A percentile compares a stretch with the other conserved stretches of the same genome.
phyloP scores from a whole-genome alignment of 257 asterid species.

The Ligustrum vulgare region DNA sequence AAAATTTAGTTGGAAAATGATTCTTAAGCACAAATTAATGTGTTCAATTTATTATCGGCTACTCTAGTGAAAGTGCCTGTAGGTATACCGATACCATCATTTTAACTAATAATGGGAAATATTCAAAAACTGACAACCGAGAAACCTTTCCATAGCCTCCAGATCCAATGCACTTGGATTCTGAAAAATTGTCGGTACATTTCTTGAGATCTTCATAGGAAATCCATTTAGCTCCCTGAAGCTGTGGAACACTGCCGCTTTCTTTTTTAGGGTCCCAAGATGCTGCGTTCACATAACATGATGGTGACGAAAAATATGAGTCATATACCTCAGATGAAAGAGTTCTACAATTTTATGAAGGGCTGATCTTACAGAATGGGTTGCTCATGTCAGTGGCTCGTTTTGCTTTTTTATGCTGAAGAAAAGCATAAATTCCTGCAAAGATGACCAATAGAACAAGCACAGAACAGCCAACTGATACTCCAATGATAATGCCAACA shows the following conservation, averaged over 20 bases:
- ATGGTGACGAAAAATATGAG: constrained; percentile 5
- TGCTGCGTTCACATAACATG: constrained; percentile 47
- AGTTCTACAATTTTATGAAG: constrained; percentile 13
- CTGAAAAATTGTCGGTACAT: constrained; percentile 67
- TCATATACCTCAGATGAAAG: background rate
- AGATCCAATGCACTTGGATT: constrained; percentile 66
- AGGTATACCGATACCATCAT: background rate
- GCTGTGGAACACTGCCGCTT: constrained; percentile 76
- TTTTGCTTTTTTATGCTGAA: constrained; percentile 49
- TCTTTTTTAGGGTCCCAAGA: constrained; percentile 67
- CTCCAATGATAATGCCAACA: constrained; percentile 63
- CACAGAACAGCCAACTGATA: constrained; percentile 51
- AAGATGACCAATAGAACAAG: constrained; percentile 45
- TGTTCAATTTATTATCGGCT: background rate
- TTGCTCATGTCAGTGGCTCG: constrained; percentile 45
- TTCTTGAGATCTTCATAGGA: constrained; percentile 73
- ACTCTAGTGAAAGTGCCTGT: background rate
- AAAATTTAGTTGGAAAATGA: background rate
- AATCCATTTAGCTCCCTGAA: constrained; percentile 82
- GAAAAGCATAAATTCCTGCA: constrained; percentile 59
- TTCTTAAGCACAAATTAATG: background rate
- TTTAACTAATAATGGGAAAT: background rate
- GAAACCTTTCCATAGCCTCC: constrained; percentile 93
- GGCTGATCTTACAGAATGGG: constrained; percentile 67
- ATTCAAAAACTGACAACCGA: background rate